phyloP scores from a whole-genome alignment of 192 early-diverging fungal genomes.

The Podochytrium sp. region DNA sequence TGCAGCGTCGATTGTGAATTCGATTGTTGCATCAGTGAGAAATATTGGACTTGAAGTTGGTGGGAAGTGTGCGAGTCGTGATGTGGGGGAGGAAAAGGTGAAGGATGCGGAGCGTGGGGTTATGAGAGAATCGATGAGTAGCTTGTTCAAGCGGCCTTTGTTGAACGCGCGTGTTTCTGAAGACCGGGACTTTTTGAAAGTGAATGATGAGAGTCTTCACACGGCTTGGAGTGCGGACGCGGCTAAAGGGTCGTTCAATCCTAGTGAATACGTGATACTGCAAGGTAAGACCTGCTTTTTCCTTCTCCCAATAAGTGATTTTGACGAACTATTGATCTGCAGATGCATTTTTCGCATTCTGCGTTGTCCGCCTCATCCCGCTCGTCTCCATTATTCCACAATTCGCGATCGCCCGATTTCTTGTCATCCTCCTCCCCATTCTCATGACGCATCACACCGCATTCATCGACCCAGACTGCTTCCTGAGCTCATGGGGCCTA shows the following conservation, averaged over 20 bases:
- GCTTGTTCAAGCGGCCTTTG: background rate
- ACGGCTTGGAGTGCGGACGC: background rate
- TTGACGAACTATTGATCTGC: background rate
- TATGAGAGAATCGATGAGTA: background rate
- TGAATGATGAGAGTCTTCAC: background rate
- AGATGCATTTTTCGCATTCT: slow-evolving; percentile 9
- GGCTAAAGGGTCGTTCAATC: background rate
- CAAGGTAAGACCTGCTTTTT: background rate
- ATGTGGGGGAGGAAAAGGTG: background rate
- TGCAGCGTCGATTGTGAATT: background rate
- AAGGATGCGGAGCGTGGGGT: background rate
- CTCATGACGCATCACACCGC: slow-evolving; percentile 22
- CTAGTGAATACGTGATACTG: background rate
- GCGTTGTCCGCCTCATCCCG: background rate
- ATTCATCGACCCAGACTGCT: slow-evolving; percentile 4
- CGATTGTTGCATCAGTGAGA: background rate
- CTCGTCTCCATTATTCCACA: background rate
- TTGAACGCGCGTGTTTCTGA: background rate
- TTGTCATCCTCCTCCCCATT: background rate
- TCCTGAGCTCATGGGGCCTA: background rate
- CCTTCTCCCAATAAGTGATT: background rate
- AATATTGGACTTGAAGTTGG: too few relatives aligned
- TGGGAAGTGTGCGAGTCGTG: background rate
- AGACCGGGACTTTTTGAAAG: background rate
- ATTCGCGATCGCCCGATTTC: background rate